Conservation (phyloP, 176 grass and related monocot species). For the Triticum urartu region DNA sequence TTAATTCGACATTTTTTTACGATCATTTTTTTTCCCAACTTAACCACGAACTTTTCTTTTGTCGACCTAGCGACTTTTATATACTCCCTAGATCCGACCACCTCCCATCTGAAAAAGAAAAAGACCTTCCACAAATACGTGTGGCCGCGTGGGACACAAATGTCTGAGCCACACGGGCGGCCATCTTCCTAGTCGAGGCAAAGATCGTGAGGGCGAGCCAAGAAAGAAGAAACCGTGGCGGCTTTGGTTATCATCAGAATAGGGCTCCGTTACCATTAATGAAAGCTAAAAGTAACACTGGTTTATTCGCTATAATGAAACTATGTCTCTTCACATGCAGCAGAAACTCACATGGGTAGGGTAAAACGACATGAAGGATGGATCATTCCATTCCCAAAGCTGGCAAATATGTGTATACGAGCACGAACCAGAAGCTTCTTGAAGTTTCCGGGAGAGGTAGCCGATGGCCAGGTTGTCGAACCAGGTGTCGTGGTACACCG, state of each 20-base stretch:
- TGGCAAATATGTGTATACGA: not conserved
- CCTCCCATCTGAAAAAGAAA: too few relatives aligned
- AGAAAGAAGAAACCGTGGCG: not conserved
- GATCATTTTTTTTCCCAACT: not conserved
- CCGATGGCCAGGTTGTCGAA: slow-evolving; percentile 78
- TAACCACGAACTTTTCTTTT: not conserved
- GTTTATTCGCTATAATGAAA: not conserved
- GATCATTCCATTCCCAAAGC: not conserved
- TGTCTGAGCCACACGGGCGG: not conserved
- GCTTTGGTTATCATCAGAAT: not conserved
- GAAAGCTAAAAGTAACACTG: not conserved
- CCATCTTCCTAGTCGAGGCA: slow-evolving; percentile 2
- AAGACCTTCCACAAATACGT: not conserved
- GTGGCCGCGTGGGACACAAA: not conserved
- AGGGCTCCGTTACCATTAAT: not conserved
- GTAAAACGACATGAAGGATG: not conserved
- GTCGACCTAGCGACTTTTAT: too few relatives aligned
- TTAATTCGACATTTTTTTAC: not conserved
- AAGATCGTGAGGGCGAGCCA: not conserved
- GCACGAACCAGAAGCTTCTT: slow-evolving; percentile 58
- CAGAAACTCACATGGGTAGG: not conserved
- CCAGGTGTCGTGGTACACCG: slow-evolving; percentile 75
- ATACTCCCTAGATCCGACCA: too few relatives aligned
- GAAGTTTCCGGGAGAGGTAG: slow-evolving; percentile 66
- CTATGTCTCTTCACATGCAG: not conserved